phyloP scores from a whole-genome alignment of 768 basidiomycete genomes.

The Mycena galericulata region DNA sequence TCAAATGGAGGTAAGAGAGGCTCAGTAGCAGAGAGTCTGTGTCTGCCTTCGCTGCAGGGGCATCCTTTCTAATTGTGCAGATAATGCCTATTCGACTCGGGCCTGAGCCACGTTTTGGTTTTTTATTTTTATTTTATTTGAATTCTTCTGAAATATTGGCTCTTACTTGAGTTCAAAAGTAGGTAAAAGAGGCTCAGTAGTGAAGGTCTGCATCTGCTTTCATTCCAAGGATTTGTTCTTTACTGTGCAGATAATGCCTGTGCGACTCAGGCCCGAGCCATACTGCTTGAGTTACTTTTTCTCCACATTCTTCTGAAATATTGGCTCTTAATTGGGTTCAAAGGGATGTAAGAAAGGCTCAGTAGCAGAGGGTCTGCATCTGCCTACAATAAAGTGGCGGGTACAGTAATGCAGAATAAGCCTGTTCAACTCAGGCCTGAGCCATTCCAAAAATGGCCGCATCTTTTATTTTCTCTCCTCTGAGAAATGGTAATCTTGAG shows the following conservation, averaged over 20 bases:
- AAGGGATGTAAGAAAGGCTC: no score
- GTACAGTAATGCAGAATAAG: not conserved
- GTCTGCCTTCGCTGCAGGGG: not conserved
- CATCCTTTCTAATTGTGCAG: not conserved
- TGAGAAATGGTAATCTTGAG: no score
- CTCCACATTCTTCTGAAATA: no score
- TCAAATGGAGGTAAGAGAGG: no score
- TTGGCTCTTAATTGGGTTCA: no score
- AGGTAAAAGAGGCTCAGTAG: constrained; percentile 3
- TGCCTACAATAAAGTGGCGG: not conserved
- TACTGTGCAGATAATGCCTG: not conserved
- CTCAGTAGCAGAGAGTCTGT: not conserved
- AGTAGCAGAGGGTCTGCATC: constrained; percentile 12
- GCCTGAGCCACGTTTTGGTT: no score
- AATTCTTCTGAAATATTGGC: no score
- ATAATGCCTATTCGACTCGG: constrained; percentile 14
- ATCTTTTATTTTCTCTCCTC: not conserved
- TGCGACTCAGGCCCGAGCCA: constrained; percentile 24
- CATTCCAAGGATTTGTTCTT: not conserved
- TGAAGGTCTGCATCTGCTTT: constrained; percentile 9
- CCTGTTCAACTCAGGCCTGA: constrained; percentile 10
- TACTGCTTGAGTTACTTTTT: not conserved
- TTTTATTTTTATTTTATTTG: no score
- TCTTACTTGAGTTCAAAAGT: not conserved
- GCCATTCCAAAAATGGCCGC: not conserved